phyloP scores from a whole-genome alignment of 108 stramenopile species.

The Licmophora abbreviata region DNA sequence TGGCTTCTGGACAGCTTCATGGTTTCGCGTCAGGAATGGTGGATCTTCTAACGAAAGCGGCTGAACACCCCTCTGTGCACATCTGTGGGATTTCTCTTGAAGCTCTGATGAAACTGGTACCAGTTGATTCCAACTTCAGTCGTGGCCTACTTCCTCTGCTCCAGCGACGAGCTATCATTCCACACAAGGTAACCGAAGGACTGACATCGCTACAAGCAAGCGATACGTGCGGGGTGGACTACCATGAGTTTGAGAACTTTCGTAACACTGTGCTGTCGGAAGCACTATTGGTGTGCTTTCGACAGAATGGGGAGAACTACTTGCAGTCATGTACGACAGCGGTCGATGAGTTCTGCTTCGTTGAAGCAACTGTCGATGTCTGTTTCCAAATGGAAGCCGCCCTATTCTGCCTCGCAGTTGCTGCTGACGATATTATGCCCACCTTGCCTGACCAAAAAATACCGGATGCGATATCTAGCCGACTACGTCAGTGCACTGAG shows the following conservation, averaged over 20 bases:
- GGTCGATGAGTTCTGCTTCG: slow-evolving; percentile 65
- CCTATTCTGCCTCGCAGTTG: slow-evolving; percentile 53
- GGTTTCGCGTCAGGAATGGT: slow-evolving; percentile 34
- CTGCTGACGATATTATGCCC: slow-evolving; percentile 15
- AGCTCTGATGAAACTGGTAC: slow-evolving; percentile 25
- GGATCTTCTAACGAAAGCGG: slow-evolving; percentile 54
- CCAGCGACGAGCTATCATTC: slow-evolving; percentile 69
- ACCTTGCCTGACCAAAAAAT: background rate
- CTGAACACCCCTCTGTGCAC: slow-evolving; percentile 52
- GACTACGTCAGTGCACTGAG: slow-evolving; percentile 31
- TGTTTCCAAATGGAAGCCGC: slow-evolving; percentile 73
- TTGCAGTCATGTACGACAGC: slow-evolving; percentile 60
- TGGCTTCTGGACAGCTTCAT: slow-evolving; percentile 11
- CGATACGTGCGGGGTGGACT: slow-evolving; percentile 27
- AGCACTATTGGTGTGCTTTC: slow-evolving; percentile 44
- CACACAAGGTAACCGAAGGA: slow-evolving; percentile 23
- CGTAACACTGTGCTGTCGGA: slow-evolving; percentile 42
- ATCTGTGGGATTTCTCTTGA: slow-evolving; percentile 53
- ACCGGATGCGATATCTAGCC: background rate
- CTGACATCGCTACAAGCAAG: slow-evolving; percentile 12
- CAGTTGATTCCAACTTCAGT: slow-evolving; percentile 28
- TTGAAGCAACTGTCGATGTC: slow-evolving; percentile 20
- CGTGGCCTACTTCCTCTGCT: slow-evolving; percentile 51
- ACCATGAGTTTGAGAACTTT: slow-evolving; percentile 48
- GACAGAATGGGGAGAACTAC: slow-evolving; percentile 30